phyloP scores from a whole-genome alignment of 1,284 basidiomycete genomes.

The Trichosporon asahii region DNA sequence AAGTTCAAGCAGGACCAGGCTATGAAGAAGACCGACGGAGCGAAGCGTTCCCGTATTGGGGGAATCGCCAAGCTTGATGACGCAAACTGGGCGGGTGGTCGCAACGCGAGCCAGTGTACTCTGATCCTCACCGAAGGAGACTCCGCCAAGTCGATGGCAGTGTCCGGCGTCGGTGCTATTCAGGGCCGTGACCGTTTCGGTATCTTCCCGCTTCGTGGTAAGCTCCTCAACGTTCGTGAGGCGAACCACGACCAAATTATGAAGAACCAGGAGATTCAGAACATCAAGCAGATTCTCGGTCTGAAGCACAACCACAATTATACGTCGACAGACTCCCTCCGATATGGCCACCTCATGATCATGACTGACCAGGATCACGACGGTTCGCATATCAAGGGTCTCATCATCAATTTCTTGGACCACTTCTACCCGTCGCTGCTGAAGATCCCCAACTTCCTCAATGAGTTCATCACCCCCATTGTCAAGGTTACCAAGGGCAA shows the following conservation, averaged over 20 bases:
- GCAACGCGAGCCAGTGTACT: constrained; percentile 76
- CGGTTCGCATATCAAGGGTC: constrained; percentile 98
- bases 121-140: constrained; percentile 99
- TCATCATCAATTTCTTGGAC: constrained; percentile 97
- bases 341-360: constrained; percentile 97
- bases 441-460: constrained; percentile 86
- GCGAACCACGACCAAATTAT: constrained; percentile 93
- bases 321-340: constrained; percentile 64
- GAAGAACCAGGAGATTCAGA: constrained; percentile 96
- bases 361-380: constrained; percentile 99
- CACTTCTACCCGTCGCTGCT: constrained; percentile 95
- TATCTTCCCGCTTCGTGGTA: constrained; percentile 96
- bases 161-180: constrained; percentile 90
- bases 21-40: constrained; percentile 95
- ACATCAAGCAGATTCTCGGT: constrained; percentile 97
- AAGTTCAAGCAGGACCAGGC: constrained; percentile 95
- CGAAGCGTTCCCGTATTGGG: constrained; percentile 80
- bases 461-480: constrained; percentile 98
- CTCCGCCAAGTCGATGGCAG: constrained; percentile 94
- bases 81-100: constrained; percentile 94
- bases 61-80: constrained; percentile 93
- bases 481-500: constrained; percentile 85
- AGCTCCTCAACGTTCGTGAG: constrained; percentile 95
- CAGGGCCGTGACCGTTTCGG: constrained; percentile 90
- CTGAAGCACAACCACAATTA: constrained; percentile 93